These are phyloP conservation scores for Blattamonas nauphoetae DNA, from an alignment of 78 protist genomes.

Conservation along the genomic window DNA sequence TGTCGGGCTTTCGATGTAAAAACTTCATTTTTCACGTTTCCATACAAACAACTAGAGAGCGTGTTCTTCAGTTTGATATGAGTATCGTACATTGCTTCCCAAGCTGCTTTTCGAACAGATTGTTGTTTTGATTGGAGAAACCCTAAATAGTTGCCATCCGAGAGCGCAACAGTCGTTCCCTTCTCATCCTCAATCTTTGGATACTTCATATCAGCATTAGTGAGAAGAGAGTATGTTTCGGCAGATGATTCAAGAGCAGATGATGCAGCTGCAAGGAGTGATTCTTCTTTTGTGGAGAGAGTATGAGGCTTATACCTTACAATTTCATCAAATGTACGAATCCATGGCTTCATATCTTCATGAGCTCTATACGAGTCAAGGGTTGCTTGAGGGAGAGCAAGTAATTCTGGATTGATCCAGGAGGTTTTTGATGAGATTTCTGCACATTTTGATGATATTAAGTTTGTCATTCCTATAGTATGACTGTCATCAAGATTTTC, in stretches of 20 bases:
- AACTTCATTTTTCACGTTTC: background rate
- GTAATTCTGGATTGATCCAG: background rate
- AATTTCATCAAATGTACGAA: background rate
- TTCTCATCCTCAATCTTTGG: background rate
- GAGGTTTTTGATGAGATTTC: background rate
- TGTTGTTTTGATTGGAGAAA: background rate
- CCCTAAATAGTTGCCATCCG: background rate
- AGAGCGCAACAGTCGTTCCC: background rate
- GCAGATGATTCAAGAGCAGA: background rate
- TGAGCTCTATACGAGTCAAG: background rate
- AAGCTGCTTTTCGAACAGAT: background rate
- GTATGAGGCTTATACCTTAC: background rate
- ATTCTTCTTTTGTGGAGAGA: background rate
- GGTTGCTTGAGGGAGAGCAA: background rate
- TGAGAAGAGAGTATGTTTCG: background rate
- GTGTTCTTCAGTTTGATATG: background rate
- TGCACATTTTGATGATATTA: background rate
- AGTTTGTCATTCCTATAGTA: background rate
- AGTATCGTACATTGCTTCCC: background rate
- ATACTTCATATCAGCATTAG: background rate
- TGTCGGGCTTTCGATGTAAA: background rate
- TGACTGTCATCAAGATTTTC: background rate
- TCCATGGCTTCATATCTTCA: background rate
- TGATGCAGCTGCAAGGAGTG: background rate
- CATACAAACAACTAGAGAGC: background rate